A percentile compares a stretch with the other conserved stretches of the same genome.
phyloP scores from a whole-genome alignment of 2,329 filamentous ascomycete species.

The Colletotrichum lini region DNA sequence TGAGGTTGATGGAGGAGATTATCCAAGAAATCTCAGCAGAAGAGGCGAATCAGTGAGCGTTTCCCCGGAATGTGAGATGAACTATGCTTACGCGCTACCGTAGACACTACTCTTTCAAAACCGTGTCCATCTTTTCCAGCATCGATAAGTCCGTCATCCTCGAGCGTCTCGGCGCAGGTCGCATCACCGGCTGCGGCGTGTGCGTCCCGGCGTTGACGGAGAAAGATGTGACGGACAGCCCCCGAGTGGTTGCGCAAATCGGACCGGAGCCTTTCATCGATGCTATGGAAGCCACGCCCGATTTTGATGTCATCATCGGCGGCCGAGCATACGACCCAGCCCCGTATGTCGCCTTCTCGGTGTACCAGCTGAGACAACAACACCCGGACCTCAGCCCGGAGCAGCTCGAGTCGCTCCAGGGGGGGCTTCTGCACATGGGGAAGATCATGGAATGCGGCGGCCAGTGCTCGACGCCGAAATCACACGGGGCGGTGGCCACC shows the following conservation, averaged over 20 bases:
- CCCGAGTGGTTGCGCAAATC: conserved; percentile 61
- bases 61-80: background rate
- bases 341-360: conserved; percentile 55
- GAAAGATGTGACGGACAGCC: conserved; percentile 54
- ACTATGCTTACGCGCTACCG: background rate
- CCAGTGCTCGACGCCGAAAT: conserved; percentile 63
- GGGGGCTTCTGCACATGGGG: conserved; percentile 65
- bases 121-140: conserved; percentile 55
- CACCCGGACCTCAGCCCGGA: background rate
- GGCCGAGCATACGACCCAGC: conserved; percentile 61
- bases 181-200: conserved; percentile 55
- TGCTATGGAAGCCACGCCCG: conserved; percentile 56
- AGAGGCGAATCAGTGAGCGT: conserved; percentile 40
- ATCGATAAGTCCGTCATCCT: conserved; percentile 53
- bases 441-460: conserved; percentile 70
- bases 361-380: conserved; percentile 40
- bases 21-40: conserved; percentile 53
- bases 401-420: conserved; percentile 46
- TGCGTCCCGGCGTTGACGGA: conserved; percentile 57
- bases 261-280: conserved; percentile 61
- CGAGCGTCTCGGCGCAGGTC: conserved; percentile 48
- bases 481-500: conserved; percentile 56
- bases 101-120: conserved; percentile 47
- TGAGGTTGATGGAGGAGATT: conserved; percentile 56
- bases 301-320: conserved; percentile 64